Evolutionary conservation across 306 rosid species (phyloP), one percentile per base, ranked within the genome.

Genomic region (Hylodesmum podocarpum): DNA sequence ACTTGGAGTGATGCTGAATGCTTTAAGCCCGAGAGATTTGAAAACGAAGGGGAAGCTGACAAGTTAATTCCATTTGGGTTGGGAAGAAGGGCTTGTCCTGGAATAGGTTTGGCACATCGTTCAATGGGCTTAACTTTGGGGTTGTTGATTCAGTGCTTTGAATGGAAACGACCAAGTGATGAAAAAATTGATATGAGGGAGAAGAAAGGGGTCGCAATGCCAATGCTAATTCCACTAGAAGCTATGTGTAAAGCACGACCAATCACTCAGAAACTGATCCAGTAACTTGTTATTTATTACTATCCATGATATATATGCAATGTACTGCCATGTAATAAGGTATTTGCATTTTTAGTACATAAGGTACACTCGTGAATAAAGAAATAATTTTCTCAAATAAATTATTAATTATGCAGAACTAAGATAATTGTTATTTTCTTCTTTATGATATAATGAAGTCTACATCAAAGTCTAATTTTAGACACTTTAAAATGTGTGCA

Each of bases 151-250:
- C 78, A 74, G 39, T 75, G 79, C 59, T 74, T 74, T 44, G 78
- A 74, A 11, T 74, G 78, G 78, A 74, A 61, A 28, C 43, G 47
- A 28, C 2, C 21, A 1, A 28, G 1, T 28, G 47, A 74, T 28
- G 41, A 59, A 59, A 24, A 74, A 4, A 33, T 80, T 24, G 85
- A 84, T 21, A 84, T 84, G 91, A 80, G 6, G 0, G 91, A 87
- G 72, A 64, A 72, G 0, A 9, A 15, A 16, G 88, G 87, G 1
- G 21, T 43, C 3, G 31, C 67, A 39, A n/a, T 61, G 57, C 22
- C 46, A 29, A 73, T 3, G 67, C 2, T 74, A 19, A 59, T 74
- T 29, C 70, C 70, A 4, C 12, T 59, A 0, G 61, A 74, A 21
- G 78, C 70, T 8, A 7, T 75, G 72, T 62, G 49, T 14, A 47